Conservation (phyloP, 768 basidiomycete species). For the Russula sp. region DNA sequence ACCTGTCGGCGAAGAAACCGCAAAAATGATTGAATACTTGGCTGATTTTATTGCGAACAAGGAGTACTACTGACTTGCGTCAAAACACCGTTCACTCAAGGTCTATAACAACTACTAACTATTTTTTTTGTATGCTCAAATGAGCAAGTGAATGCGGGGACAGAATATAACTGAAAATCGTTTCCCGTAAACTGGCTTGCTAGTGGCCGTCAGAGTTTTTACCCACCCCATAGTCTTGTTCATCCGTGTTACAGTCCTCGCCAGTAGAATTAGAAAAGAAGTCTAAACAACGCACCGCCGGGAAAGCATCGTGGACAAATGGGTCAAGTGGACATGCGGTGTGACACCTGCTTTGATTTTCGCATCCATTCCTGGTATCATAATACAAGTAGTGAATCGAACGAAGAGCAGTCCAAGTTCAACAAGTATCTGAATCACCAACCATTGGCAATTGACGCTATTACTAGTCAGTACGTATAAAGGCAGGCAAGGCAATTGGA, state of each 20-base stretch:
- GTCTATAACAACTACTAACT: not conserved
- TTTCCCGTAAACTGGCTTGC: not conserved
- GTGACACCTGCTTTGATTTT: no score
- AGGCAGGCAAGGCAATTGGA: not conserved
- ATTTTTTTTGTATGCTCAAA: not conserved
- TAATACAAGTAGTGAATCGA: no score
- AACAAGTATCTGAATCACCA: not conserved
- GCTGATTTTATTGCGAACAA: conserved; percentile 52
- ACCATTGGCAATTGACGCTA: not conserved
- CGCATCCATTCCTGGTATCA: no score
- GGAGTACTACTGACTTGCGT: conserved; percentile 20
- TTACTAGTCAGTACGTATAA: not conserved
- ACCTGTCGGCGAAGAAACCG: conserved; percentile 73
- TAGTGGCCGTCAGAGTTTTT: no score
- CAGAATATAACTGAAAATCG: not conserved
- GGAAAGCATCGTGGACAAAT: no score
- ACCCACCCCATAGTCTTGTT: no score
- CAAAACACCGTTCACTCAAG: not conserved
- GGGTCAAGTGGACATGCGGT: no score
- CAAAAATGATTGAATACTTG: conserved; percentile 56
- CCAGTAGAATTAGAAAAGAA: no score
- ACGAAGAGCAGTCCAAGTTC: no score
- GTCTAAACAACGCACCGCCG: no score
- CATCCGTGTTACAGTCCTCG: no score
- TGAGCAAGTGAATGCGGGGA: not conserved